phyloP scores from a whole-genome alignment of 345 rosid species.

The Lumnitzera littorea region DNA sequence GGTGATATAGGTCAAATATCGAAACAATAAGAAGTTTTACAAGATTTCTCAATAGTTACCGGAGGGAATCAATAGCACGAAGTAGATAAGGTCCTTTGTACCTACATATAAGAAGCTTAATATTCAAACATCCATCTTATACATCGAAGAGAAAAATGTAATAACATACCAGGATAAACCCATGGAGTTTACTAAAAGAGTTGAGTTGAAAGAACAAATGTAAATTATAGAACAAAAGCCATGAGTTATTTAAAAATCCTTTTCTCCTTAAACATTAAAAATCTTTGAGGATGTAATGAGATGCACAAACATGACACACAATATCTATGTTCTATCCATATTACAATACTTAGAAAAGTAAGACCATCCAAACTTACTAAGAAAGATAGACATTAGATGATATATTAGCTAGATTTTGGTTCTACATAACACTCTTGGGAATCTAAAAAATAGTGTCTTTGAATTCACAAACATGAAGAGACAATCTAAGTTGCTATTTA shows the following conservation, averaged over 20 bases:
- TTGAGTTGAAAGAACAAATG: too few species aligned
- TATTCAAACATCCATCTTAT: neutral
- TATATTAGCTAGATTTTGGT: slow-evolving; percentile 73
- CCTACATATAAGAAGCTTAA: slow-evolving; percentile 39
- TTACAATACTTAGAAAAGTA: neutral
- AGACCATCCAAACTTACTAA: slow-evolving; percentile 42
- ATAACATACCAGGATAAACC: too few species aligned
- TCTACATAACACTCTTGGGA: slow-evolving; percentile 79
- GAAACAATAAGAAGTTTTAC: slow-evolving; percentile 88
- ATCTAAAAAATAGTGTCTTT: slow-evolving; percentile 70
- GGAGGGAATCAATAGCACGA: slow-evolving; percentile 84
- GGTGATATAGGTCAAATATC: slow-evolving; percentile 41
- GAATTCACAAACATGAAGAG: slow-evolving; percentile 56
- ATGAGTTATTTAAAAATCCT: too few species aligned
- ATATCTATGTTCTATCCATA: too few species aligned
- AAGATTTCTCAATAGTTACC: slow-evolving; percentile 65
- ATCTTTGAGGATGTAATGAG: too few species aligned
- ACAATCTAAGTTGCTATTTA: slow-evolving; percentile 56
- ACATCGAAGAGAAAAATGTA: too few species aligned
- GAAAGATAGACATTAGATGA: slow-evolving; percentile 63
- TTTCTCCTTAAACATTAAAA: too few species aligned
- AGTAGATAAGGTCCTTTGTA: slow-evolving; percentile 69
- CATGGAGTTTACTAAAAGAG: too few species aligned
- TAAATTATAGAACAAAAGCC: too few species aligned
- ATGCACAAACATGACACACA: too few species aligned